Percentiles rank a stretch among this genome's conserved stretches.
These are phyloP conservation scores for Nannochloropsis oceanica DNA, from an alignment of 108 stramenopile species.

Conservation along the genomic window DNA sequence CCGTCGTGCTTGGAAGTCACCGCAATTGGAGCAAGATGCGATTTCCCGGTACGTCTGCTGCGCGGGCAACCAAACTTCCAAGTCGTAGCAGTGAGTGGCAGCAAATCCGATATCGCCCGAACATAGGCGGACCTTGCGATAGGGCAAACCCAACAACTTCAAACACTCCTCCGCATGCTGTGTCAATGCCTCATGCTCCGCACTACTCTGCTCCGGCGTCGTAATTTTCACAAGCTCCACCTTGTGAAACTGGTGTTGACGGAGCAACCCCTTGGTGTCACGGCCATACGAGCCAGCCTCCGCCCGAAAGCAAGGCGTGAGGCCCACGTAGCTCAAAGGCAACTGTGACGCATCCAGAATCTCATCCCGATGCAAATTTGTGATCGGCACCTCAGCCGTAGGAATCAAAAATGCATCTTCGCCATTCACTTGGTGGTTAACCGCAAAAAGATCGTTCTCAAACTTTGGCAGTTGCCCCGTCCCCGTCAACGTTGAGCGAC, in stretches of 20 bases:
- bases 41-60: conserved; percentile 78
- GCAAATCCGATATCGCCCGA: conserved; percentile 85
- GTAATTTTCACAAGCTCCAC: conserved; percentile 88
- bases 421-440: conserved; percentile 50
- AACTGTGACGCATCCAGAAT: conserved; percentile 70
- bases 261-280: conserved; percentile 85
- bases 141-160: conserved; percentile 68
- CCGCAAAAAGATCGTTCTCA: conserved; percentile 71
- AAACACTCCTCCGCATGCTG: conserved; percentile 65
- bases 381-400: conserved; percentile 89
- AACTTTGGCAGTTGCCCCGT: conserved; percentile 94
- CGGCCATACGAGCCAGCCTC: conserved; percentile 92
- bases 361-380: conserved; percentile 65
- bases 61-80: conserved; percentile 97
- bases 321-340: conserved; percentile 67
- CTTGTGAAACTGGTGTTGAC: conserved; percentile 95
- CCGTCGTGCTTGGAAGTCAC: conserved; percentile 90
- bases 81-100: conserved; percentile 84
- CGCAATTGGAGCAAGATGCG: conserved; percentile 77
- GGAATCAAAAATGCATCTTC: conserved; percentile 93
- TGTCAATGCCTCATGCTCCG: conserved; percentile 70
- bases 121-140: conserved; percentile 80
- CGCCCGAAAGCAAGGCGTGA: conserved; percentile 91
- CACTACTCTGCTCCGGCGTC: conserved; percentile 52
- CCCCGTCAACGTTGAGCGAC: conserved; percentile 66